Conservation (phyloP, 306 rosid genomes). For the Acacia melanoxylon region DNA sequence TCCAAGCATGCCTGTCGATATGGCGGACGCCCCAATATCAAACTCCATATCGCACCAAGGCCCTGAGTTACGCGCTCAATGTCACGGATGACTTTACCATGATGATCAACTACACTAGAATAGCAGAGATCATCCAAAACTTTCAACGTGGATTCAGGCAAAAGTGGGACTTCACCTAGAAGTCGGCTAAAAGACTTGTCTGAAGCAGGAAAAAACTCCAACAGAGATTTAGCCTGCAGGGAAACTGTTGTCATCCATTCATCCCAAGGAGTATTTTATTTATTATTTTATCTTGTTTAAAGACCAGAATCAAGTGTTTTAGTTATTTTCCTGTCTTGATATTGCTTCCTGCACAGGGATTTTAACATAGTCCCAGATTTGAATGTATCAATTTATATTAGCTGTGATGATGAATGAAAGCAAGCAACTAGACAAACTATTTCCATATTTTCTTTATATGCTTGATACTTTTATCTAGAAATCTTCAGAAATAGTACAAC, state of each 20-base stretch:
- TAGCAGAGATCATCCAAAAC: constrained; percentile 78
- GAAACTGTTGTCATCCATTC: constrained; percentile 1
- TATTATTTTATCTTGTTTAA: neutral
- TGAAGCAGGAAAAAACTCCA: constrained; percentile 87
- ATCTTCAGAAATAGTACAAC: constrained; percentile 13
- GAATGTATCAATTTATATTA: neutral
- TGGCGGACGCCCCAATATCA: constrained; percentile 87
- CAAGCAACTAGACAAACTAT: neutral
- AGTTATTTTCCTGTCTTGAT: neutral
- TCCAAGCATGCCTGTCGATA: constrained; percentile 83
- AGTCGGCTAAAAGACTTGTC: constrained; percentile 95
- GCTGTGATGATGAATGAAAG: neutral
- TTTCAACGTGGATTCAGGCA: constrained; percentile 76
- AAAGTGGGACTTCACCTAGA: constrained; percentile 89
- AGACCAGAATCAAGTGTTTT: neutral
- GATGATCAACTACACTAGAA: constrained; percentile 62
- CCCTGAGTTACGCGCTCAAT: constrained; percentile 97
- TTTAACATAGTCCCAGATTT: neutral
- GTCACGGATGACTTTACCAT: constrained; percentile 74
- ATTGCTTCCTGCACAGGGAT: neutral
- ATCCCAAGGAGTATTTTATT: neutral
- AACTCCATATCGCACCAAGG: constrained; percentile 96
- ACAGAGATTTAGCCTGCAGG: constrained; percentile 71
- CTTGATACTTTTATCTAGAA: neutral
- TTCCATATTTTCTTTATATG: neutral